These are phyloP conservation scores for Chaetomium sp. DNA, from an alignment of 2,329 filamentous ascomycete species.

Conservation along the genomic window DNA sequence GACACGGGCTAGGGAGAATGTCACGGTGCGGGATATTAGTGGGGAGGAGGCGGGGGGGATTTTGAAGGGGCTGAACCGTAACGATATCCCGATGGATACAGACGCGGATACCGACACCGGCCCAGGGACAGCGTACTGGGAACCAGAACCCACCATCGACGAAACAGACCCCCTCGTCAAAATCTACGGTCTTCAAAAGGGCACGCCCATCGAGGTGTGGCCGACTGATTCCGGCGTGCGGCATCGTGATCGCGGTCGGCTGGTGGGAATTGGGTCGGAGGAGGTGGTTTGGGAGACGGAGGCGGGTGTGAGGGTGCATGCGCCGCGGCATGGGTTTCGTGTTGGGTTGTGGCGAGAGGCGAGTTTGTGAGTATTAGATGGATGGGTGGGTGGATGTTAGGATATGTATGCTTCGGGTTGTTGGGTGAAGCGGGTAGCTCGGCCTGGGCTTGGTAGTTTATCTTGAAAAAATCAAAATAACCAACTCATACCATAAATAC, in stretches of 20 bases:
- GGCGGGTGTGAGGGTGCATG: constrained; percentile 48
- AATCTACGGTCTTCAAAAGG: constrained; percentile 44
- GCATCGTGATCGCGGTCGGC: constrained; percentile 51
- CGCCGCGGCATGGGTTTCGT: constrained; percentile 54
- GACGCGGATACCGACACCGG: too few species aligned
- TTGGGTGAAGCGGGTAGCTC: not conserved
- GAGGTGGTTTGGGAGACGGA: constrained; percentile 54
- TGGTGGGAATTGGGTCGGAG: constrained; percentile 45
- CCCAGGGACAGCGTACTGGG: constrained; percentile 27
- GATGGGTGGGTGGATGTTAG: too few species aligned
- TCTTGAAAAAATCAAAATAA: too few species aligned
- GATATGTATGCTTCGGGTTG: not conserved
- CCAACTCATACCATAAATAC: too few species aligned
- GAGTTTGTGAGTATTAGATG: too few species aligned
- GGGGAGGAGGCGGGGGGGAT: not conserved
- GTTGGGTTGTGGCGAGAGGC: constrained; percentile 29
- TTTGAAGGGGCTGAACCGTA: not conserved
- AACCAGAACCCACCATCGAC: constrained; percentile 26
- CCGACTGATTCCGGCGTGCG: constrained; percentile 56
- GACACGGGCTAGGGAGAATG: constrained; percentile 29
- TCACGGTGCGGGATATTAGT: not conserved
- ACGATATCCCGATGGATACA: too few species aligned
- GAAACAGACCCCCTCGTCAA: constrained; percentile 39
- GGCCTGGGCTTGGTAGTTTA: too few species aligned
- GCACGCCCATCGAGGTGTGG: constrained; percentile 50